phyloP scores from a whole-genome alignment of 192 early-diverging fungal genomes.

The Podila epigama region DNA sequence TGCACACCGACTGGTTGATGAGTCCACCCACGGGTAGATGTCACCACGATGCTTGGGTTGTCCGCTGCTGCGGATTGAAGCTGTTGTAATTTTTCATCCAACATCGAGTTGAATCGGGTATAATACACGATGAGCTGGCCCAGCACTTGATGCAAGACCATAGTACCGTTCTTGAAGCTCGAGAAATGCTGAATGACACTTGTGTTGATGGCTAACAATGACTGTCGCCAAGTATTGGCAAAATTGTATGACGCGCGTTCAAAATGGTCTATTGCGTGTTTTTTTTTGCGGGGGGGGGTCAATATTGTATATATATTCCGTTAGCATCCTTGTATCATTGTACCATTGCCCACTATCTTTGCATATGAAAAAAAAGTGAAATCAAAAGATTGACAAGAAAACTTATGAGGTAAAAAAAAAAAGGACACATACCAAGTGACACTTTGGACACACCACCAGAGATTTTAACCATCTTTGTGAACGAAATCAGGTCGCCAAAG shows the following conservation, averaged over 20 bases:
- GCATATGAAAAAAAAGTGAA: no score
- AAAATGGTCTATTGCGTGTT: conserved; percentile 63
- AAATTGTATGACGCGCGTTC: conserved; percentile 78
- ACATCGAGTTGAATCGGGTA: conserved; percentile 82
- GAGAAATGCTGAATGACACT: conserved; percentile 92
- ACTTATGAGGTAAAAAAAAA: not conserved
- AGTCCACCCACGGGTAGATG: conserved; percentile 29
- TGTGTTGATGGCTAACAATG: conserved; percentile 79
- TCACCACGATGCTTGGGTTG: conserved; percentile 10
- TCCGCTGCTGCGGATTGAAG: conserved; percentile 11
- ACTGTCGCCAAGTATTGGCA: conserved; percentile 80
- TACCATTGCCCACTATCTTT: no score
- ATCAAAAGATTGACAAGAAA: not conserved
- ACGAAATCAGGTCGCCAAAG: conserved; percentile 83
- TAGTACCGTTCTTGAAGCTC: conserved; percentile 94
- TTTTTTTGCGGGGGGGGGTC: no score
- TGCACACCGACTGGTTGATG: conserved; percentile 88
- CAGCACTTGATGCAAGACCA: conserved; percentile 88
- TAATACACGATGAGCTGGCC: conserved; percentile 94
- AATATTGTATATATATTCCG: no score
- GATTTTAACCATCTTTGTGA: conserved; percentile 77
- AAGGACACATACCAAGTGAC: conserved; percentile 43
- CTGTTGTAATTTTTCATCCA: conserved; percentile 77
- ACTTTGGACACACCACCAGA: conserved; percentile 65
- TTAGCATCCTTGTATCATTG: no score